phyloP scores from a whole-genome alignment of 2,329 filamentous ascomycete species.

The Stagonosporopsis vannaccii region DNA sequence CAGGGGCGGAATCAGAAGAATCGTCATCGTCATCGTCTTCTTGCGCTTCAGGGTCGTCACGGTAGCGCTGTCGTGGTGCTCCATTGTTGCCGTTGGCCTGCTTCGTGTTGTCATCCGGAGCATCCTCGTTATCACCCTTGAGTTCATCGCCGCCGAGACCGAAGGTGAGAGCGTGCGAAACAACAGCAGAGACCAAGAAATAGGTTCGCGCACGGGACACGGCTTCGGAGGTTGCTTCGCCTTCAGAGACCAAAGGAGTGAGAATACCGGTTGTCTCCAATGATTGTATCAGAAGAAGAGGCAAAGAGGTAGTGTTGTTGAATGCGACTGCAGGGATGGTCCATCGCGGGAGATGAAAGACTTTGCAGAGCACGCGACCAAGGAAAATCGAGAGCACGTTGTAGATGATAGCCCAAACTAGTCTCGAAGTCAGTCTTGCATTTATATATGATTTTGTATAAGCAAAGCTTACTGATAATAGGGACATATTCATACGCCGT shows the following conservation, averaged over 20 bases:
- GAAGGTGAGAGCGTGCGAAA: slow-evolving; percentile 70
- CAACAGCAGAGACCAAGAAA: slow-evolving; percentile 70
- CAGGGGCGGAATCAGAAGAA: slow-evolving; percentile 36
- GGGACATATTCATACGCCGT: slow-evolving; percentile 59
- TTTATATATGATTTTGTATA: neutral
- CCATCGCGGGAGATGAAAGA: slow-evolving; percentile 61
- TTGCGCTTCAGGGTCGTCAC: slow-evolving; percentile 25
- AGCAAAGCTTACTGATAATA: slow-evolving; percentile 51
- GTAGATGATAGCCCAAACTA: slow-evolving; percentile 61
- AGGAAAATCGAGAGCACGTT: slow-evolving; percentile 58
- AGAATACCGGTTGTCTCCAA: slow-evolving; percentile 65
- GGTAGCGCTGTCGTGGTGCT: slow-evolving; percentile 12
- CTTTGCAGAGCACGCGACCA: slow-evolving; percentile 53
- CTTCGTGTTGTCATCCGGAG: slow-evolving; percentile 41
- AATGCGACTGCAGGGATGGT: slow-evolving; percentile 62
- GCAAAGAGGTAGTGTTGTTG: slow-evolving; percentile 65
- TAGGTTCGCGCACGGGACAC: slow-evolving; percentile 69
- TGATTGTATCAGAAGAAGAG: slow-evolving; percentile 61
- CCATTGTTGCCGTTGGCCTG: slow-evolving; percentile 14
- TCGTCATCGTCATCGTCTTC: slow-evolving; percentile 27
- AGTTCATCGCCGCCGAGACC: slow-evolving; percentile 68
- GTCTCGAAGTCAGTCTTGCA: slow-evolving; percentile 18
- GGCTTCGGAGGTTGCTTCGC: slow-evolving; percentile 55
- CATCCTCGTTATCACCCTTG: slow-evolving; percentile 53
- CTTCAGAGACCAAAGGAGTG: slow-evolving; percentile 53